Conservation (phyloP, 257 asterid species). For the Schizonepeta tenuifolia region DNA sequence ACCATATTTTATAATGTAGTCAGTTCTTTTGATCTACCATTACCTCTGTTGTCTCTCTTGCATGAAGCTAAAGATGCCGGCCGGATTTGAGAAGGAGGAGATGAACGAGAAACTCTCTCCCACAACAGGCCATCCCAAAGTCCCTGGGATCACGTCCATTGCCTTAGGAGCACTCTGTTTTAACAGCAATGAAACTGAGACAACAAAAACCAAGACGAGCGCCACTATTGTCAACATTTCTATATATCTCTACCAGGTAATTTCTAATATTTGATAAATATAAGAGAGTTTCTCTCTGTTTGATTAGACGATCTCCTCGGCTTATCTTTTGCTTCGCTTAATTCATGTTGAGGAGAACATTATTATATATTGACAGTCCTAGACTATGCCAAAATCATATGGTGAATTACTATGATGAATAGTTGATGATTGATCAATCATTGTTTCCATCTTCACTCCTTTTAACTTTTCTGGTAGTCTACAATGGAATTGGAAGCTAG, state of each 20-base stretch:
- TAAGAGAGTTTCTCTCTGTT: neutral
- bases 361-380: slow-evolving; percentile 14
- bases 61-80: slow-evolving; percentile 76
- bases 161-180: slow-evolving; percentile 55
- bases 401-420: slow-evolving; percentile 31
- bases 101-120: slow-evolving; percentile 80
- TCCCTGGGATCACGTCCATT: slow-evolving; percentile 75
- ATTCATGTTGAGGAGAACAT: neutral
- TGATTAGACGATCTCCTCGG: neutral
- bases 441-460: slow-evolving; percentile 1
- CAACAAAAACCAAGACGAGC: slow-evolving; percentile 38
- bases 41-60: slow-evolving; percentile 75
- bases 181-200: slow-evolving; percentile 44
- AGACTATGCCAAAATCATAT: slow-evolving; percentile 3
- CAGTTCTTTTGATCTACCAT: neutral
- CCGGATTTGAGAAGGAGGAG: slow-evolving; percentile 66
- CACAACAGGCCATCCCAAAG: slow-evolving; percentile 82
- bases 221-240: slow-evolving; percentile 40
- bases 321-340: neutral
- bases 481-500: slow-evolving; percentile 28
- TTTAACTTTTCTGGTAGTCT: slow-evolving; percentile 12
- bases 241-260: neutral
- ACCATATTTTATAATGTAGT: neutral
- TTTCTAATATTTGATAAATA: neutral
- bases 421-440: neutral